phyloP scores from a whole-genome alignment of 345 rosid species.

The Viola odorata region DNA sequence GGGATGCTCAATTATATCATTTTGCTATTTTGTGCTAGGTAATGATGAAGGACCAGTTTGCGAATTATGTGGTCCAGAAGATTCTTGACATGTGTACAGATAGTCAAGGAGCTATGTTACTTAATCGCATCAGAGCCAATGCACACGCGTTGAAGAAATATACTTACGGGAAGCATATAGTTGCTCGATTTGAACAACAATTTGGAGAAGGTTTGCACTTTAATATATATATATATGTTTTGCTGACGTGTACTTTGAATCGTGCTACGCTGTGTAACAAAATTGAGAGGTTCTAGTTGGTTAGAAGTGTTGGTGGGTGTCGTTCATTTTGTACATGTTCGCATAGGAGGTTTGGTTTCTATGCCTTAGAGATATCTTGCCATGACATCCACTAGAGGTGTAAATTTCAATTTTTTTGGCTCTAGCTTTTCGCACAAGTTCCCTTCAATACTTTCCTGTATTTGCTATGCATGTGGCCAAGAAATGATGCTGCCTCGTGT shows the following conservation, averaged over 20 bases:
- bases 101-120: constrained; percentile 56
- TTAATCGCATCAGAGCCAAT: constrained; percentile 59
- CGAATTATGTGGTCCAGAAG: constrained; percentile 94
- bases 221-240: neutral
- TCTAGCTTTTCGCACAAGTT: too few relatives aligned
- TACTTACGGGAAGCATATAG: constrained; percentile 97
- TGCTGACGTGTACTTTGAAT: too few relatives aligned
- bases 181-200: constrained; percentile 83
- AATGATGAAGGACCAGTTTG: constrained; percentile 99
- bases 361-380: too few relatives aligned
- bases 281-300: too few relatives aligned
- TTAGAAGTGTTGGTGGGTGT: too few relatives aligned
- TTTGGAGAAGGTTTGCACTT: constrained; percentile 62
- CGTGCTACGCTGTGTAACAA: too few relatives aligned
- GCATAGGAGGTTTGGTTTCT: too few relatives aligned
- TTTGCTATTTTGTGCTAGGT: constrained; percentile 32
- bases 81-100: constrained; percentile 75
- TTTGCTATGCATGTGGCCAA: too few relatives aligned
- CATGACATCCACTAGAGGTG: too few relatives aligned
- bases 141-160: constrained; percentile 82
- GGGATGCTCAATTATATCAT: neutral
- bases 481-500: neutral
- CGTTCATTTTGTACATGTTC: too few relatives aligned
- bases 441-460: too few relatives aligned
- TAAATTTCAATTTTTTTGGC: too few relatives aligned